Evolutionary conservation across 1,284 basidiomycete genomes (phyloP).

Genomic region (Rhodotorula sp.): DNA sequence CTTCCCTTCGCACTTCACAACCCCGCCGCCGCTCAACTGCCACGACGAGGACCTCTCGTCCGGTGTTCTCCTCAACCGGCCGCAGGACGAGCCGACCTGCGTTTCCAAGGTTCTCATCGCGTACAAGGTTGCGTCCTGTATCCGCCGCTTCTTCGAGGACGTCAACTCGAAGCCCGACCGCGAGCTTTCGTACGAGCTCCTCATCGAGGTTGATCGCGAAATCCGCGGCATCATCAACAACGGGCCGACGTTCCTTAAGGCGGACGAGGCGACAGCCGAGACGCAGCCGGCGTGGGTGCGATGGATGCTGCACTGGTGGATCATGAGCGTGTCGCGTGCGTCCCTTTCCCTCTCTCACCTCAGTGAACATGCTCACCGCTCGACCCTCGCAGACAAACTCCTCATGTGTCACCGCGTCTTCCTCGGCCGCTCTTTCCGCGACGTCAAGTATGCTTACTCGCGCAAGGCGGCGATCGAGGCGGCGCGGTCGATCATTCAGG

Average conservation of each 20-base stretch:
- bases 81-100: slow-evolving; percentile 31
- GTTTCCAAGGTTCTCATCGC: slow-evolving; percentile 29
- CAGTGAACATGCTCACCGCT: not conserved
- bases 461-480: slow-evolving; percentile 33
- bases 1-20: slow-evolving; percentile 31
- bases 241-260: slow-evolving; percentile 26
- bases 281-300: not conserved
- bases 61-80: slow-evolving; percentile 18
- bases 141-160: slow-evolving; percentile 37
- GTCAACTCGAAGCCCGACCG: slow-evolving; percentile 6
- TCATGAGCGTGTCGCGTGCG: slow-evolving; percentile 25
- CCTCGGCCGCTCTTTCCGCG: slow-evolving; percentile 25
- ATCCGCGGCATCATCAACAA: slow-evolving; percentile 23
- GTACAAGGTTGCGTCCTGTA: slow-evolving; percentile 19
- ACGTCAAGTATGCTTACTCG: slow-evolving; percentile 25
- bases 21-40: slow-evolving; percentile 35
- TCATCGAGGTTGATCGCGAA: slow-evolving; percentile 31
- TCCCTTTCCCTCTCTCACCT: not conserved
- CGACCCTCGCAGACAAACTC: slow-evolving; percentile 27
- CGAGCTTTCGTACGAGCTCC: slow-evolving; percentile 22
- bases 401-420: slow-evolving; percentile 37
- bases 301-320: slow-evolving; percentile 26
- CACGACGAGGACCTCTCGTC: slow-evolving; percentile 30
- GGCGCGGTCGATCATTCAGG: slow-evolving; percentile 29
- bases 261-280: not conserved